Percentiles rank a stretch among this genome's conserved stretches.
Evolutionary conservation across 495 filamentous ascomycete species (phyloP).

Genomic region (Endocarpon pusillum): DNA sequence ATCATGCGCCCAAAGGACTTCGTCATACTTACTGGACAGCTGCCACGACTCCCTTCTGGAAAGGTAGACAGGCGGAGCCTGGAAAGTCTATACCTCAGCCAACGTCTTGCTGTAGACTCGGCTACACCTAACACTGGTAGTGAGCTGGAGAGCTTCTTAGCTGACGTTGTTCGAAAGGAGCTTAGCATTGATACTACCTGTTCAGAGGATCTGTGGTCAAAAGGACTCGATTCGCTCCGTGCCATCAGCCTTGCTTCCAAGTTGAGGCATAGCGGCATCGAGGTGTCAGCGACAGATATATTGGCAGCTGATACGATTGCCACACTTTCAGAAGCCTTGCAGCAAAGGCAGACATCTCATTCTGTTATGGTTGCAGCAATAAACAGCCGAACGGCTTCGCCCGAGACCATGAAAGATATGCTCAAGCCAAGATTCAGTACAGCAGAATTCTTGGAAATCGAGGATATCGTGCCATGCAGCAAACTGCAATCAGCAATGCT

Average conservation of each 20-base stretch:
- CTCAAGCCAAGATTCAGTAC: no score
- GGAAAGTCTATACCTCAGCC: constrained; percentile 33
- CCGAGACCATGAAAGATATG: not conserved
- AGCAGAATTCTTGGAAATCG: constrained; percentile 19
- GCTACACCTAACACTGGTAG: constrained; percentile 16
- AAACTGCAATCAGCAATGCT: constrained; percentile 66
- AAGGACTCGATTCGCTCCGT: constrained; percentile 55
- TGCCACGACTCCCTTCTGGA: constrained; percentile 60
- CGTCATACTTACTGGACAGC: constrained; percentile 30
- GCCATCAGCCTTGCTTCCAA: constrained; percentile 49
- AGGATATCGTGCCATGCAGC: constrained; percentile 42
- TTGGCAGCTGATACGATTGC: constrained; percentile 32
- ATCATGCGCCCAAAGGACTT: constrained; percentile 68
- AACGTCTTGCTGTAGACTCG: constrained; percentile 11
- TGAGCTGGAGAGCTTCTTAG: constrained; percentile 27
- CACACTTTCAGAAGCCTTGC: not conserved
- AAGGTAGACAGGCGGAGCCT: constrained; percentile 56
- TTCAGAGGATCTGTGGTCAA: constrained; percentile 27
- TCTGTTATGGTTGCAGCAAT: no score
- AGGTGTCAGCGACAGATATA: constrained; percentile 35
- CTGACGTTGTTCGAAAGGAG: constrained; percentile 25
- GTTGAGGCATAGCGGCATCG: constrained; percentile 34
- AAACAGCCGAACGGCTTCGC: not conserved
- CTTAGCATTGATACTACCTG: constrained; percentile 25
- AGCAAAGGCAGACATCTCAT: constrained; percentile 10